Evolutionary conservation across 2,329 filamentous ascomycete genomes (phyloP).

Genomic region (Xylaria multiplex): DNA sequence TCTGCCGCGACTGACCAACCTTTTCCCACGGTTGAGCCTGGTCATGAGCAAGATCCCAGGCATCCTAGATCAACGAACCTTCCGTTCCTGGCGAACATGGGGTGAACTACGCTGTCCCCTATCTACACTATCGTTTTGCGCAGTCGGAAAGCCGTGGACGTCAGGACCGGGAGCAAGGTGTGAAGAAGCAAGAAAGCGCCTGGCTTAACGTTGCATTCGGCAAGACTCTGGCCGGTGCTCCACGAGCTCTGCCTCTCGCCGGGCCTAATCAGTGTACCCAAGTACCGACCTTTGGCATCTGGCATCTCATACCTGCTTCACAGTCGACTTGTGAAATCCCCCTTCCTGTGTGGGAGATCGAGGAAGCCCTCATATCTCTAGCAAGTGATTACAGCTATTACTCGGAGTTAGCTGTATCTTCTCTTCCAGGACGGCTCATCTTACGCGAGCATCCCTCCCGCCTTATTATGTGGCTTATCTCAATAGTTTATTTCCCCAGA

Average conservation of each 20-base stretch:
- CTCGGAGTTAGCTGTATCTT: too few species aligned
- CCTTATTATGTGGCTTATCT: too few species aligned
- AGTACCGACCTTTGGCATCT: neutral
- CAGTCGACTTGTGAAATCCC: too few species aligned
- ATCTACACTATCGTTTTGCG: constrained; percentile 36
- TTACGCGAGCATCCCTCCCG: too few species aligned
- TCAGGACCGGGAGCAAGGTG: constrained; percentile 2
- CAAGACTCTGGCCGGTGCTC: constrained; percentile 22
- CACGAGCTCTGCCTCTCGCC: constrained; percentile 6
- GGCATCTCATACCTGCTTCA: neutral
- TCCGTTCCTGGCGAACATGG: constrained; percentile 43
- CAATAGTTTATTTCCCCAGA: constrained; percentile 14
- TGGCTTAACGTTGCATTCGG: constrained; percentile 39
- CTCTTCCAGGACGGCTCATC: too few species aligned
- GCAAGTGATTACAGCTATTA: too few species aligned
- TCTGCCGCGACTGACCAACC: constrained; percentile 36
- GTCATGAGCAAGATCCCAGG: constrained; percentile 25
- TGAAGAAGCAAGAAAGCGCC: constrained; percentile 21
- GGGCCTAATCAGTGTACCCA: neutral
- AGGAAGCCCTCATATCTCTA: too few species aligned
- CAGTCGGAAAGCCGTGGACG: constrained; percentile 22
- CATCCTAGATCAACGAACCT: constrained; percentile 41
- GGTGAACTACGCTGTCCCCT: constrained; percentile 29
- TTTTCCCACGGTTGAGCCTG: constrained; percentile 15
- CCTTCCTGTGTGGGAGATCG: too few species aligned